Evolutionary conservation across 768 basidiomycete species (phyloP), one percentile per base, ranked within the genome.

Genomic region (Trametes maxima): DNA sequence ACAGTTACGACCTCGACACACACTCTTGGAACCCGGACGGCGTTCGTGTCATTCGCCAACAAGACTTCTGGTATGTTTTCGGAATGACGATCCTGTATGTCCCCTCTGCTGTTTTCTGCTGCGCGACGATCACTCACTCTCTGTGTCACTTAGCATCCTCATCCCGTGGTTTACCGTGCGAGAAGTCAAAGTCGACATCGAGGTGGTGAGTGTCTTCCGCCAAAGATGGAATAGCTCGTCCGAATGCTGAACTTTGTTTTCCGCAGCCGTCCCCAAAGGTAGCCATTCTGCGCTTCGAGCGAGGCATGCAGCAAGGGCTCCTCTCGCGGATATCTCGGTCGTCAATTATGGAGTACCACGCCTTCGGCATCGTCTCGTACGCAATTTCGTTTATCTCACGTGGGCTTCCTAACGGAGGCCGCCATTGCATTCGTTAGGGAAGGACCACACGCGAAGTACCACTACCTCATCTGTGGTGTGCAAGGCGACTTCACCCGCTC

Each of bases 281-380:
- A 2, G 77, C 78, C 0, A 70, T 79, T 56, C 48, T 79, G 44
- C 71, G 75, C 24, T 79, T 79, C 65, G 67, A 76, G 63, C 75
- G 78, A 36, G 78, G 78, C 19, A 78, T 80, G 76, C 78, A 79
- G 62, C 78, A 80, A 47, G 78, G 79, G n/a, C 72, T 80, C 37
- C 69, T 80, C 5, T 75, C 73, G 5, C 74, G 79, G 12, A 74
- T 80, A 62, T 75, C 75, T 40, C 76, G 77, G 24, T 72, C 74
- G 2, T 67, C 76, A 1, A 70, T 78, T 45, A 71, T 76, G 77
- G 78, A 80, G 62, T 80, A 80, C 65, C 79, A 80, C 54, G 76
- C 79, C 11, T 80, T 80, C 61, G 79, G 78, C 28, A 76, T 75
- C 57, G 72, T 80, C 49, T 73, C 72, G 74, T 74, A 59, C 61